phyloP scores from a whole-genome alignment of 1,284 basidiomycete genomes.

The Chalciporus sp. region DNA sequence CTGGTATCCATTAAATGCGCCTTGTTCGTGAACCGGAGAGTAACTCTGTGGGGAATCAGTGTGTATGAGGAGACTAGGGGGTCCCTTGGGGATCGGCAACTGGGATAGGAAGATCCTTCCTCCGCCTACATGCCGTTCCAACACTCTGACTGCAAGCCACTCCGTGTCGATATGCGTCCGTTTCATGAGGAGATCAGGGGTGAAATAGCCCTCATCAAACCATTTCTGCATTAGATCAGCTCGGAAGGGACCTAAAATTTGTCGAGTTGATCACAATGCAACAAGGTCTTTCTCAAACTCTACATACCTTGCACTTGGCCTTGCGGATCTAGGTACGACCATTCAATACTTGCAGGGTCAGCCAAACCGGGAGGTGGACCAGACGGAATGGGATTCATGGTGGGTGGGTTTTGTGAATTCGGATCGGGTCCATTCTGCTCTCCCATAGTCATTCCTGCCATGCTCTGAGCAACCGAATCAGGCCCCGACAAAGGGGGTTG shows the following conservation, averaged over 20 bases:
- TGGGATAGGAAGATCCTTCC: constrained; percentile 68
- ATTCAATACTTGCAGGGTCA: constrained; percentile 75
- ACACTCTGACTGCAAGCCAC: constrained; percentile 65
- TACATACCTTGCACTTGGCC: constrained; percentile 83
- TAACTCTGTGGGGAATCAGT: constrained; percentile 44
- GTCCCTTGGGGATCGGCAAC: constrained; percentile 41
- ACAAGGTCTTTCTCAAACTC: not conserved
- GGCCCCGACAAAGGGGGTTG: constrained; percentile 13
- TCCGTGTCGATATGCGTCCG: constrained; percentile 67
- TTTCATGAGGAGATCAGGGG: constrained; percentile 83
- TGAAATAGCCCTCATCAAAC: constrained; percentile 92
- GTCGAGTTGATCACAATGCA: constrained; percentile 10
- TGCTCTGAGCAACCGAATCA: constrained; percentile 10
- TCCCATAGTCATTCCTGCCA: constrained; percentile 22
- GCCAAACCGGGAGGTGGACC: constrained; percentile 48
- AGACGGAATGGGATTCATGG: constrained; percentile 22
- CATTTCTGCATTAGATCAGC: constrained; percentile 95
- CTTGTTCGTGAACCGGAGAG: constrained; percentile 40
- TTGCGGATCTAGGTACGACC: constrained; percentile 91
- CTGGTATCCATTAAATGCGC: constrained; percentile 54
- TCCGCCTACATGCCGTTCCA: constrained; percentile 51
- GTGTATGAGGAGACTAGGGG: constrained; percentile 56
- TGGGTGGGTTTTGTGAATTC: constrained; percentile 14
- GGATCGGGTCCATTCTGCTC: constrained; percentile 10
- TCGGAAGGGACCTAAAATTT: constrained; percentile 79